Conservation (phyloP, 2,329 filamentous ascomycete genomes). For the Fonsecaea pedrosoi region DNA sequence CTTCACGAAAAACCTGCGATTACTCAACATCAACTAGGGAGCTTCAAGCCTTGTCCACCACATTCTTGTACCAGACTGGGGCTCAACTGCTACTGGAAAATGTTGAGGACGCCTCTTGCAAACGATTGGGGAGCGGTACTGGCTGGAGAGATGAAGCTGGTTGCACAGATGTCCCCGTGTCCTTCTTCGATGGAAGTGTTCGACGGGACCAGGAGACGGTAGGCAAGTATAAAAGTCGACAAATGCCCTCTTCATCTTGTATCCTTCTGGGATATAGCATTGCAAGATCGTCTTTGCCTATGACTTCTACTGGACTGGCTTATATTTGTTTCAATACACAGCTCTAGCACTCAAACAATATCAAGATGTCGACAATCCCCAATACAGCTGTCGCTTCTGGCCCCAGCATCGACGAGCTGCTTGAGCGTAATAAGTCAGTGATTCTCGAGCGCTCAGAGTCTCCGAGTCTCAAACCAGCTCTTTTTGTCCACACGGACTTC, state of each 20-base stretch:
- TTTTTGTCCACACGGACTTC: neutral
- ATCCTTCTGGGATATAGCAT: neutral
- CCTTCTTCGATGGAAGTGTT: neutral
- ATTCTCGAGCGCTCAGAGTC: neutral
- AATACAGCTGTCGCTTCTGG: neutral
- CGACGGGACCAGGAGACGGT: neutral
- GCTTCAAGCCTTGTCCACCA: neutral
- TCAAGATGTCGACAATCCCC: neutral
- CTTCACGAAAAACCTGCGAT: neutral
- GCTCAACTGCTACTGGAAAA: neutral
- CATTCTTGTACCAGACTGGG: neutral
- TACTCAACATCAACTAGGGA: slow-evolving; percentile 6
- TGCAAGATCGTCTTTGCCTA: neutral
- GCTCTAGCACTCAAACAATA: neutral
- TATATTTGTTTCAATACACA: neutral
- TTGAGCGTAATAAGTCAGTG: slow-evolving; percentile 30
- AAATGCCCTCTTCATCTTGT: neutral
- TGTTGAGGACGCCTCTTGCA: neutral
- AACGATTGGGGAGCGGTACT: neutral
- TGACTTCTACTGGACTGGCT: neutral
- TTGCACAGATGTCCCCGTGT: neutral
- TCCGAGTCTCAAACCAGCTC: neutral
- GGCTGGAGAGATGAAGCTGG: neutral
- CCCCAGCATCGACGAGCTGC: slow-evolving; percentile 23
- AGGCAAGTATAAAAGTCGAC: slow-evolving; percentile 1